phyloP scores from a whole-genome alignment of 257 asterid species.

The Solanum chilense region DNA sequence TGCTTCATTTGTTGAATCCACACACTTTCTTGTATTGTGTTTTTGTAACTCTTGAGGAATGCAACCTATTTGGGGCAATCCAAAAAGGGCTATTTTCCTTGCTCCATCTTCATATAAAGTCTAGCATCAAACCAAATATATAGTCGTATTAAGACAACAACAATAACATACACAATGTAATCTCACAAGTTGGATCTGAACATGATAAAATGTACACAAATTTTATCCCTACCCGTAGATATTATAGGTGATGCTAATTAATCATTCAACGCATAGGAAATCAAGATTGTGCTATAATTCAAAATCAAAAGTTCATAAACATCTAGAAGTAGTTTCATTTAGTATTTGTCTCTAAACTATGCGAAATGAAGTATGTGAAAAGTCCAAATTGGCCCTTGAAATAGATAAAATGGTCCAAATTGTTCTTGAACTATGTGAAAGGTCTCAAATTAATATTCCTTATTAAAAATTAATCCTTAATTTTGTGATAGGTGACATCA shows the following conservation, averaged over 20 bases:
- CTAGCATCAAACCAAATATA: conserved; percentile 7
- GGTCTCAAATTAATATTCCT: background rate
- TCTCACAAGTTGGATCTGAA: background rate
- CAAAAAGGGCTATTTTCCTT: conserved; percentile 39
- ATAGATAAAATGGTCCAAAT: background rate
- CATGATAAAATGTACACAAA: too few relatives aligned
- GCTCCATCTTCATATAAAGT: conserved; percentile 28
- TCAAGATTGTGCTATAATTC: background rate
- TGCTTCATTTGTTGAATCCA: conserved; percentile 14
- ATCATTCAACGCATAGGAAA: background rate
- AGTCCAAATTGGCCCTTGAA: background rate
- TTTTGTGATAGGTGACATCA: background rate
- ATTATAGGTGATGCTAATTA: background rate
- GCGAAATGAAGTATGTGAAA: background rate
- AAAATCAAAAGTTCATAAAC: background rate
- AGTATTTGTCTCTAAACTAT: background rate
- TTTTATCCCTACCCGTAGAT: too few relatives aligned
- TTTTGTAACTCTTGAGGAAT: conserved; percentile 8
- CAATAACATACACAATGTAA: background rate
- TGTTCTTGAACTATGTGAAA: background rate
- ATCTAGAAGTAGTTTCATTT: background rate
- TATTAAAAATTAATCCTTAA: background rate
- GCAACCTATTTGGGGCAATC: conserved; percentile 36
- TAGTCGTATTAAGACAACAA: background rate
- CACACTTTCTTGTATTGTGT: conserved; percentile 23